Base-by-base conservation (phyloP, 345 rosid genomes). In the Lepidium aucheri region DNA sequence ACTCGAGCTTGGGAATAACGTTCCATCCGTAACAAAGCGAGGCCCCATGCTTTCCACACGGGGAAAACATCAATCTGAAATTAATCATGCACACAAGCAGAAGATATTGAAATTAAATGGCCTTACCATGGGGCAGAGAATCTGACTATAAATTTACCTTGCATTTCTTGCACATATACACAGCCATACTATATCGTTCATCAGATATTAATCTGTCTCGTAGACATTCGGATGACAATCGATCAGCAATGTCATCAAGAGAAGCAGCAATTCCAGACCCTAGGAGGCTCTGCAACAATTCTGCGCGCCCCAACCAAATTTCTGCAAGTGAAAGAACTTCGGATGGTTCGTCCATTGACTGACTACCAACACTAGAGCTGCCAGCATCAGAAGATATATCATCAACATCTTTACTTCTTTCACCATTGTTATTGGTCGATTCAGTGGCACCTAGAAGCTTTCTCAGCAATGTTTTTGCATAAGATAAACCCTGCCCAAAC, bases 1-100 rank as follows among this genome's bases (percentile, higher is more conserved):
- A 88, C 94, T 35, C 91, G 87, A 77, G 98, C 97, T 81, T 93
- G 98, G 0, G 78, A 81, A 65, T 93, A 90, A 75, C 81, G 98
- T 74, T 87, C 98, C 85, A 84, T 87, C 81, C 85, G 86, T 69
- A 93, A 78, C 74, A 93, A 85, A 76, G 98, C 98, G 82, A 86
- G 97, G 36, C 98, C 98, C 98, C 98, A 93, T 15, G 97, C 97
- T 80, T 79, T 93, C 98, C 98, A 93, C 39, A 88, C 98, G 7
- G 91, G 98, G 73, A 88, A 85, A 71, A 84, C 90, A 74, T 93
- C 97, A 75, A 93, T 86, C 98, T 93, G 85, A 72, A 65, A 74
- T 30, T 69, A 54, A 69, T 36, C 39, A 40, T 44, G 22, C 9
- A 65, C 17, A 69, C 65, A 60, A 72, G 26, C 72, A 54, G 46